phyloP scores from a whole-genome alignment of 2,329 filamentous ascomycete genomes.

The Teratosphaeria viscida region DNA sequence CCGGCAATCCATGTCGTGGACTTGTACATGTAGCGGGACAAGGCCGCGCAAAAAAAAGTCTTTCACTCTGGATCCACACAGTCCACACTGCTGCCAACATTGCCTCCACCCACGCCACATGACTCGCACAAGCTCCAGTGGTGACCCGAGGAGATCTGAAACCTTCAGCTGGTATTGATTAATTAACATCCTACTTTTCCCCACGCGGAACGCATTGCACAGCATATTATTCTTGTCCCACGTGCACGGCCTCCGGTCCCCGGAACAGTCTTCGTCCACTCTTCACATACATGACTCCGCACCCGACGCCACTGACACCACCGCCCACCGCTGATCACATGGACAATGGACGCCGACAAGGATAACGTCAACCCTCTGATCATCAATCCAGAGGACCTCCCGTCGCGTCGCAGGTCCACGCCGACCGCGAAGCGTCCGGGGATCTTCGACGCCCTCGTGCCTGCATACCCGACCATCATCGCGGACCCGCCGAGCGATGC shows the following conservation, averaged over 20 bases:
- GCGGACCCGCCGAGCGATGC: constrained; percentile 17
- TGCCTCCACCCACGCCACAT: neutral
- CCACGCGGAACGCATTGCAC: neutral
- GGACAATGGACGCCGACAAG: constrained; percentile 33
- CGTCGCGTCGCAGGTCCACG: constrained; percentile 53
- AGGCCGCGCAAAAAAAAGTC: neutral
- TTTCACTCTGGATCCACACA: neutral
- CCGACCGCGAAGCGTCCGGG: constrained; percentile 34
- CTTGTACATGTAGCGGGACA: neutral
- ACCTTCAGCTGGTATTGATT: neutral
- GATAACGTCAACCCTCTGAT: constrained; percentile 89
- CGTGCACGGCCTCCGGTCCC: neutral
- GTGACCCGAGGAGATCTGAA: neutral
- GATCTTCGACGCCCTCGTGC: constrained; percentile 45
- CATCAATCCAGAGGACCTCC: constrained; percentile 76
- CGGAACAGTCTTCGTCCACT: neutral
- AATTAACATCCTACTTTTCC: neutral
- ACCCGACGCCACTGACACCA: neutral
- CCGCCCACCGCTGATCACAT: neutral
- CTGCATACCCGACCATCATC: constrained; percentile 37
- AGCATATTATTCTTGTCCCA: neutral
- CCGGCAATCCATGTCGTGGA: neutral
- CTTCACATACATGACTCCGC: neutral
- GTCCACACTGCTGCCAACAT: neutral
- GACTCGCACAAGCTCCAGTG: neutral